phyloP scores from a whole-genome alignment of 352 stramenopile genomes.

The Phytophthora podocarpi region DNA sequence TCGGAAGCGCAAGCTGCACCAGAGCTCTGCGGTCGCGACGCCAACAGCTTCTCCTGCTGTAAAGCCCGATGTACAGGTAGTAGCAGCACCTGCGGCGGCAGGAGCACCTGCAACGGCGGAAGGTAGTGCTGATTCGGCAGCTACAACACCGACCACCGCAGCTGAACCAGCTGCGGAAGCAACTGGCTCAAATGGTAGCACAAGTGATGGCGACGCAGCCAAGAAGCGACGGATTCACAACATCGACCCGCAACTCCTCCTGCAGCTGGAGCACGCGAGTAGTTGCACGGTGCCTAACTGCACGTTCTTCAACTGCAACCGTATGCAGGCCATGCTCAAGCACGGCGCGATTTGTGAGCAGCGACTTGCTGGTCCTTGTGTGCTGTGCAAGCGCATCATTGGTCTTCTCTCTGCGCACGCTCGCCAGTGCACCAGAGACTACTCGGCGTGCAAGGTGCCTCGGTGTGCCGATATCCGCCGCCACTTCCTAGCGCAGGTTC shows the following conservation, averaged over 20 bases:
- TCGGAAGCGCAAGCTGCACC: conserved; percentile 77
- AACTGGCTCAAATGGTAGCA: conserved; percentile 12
- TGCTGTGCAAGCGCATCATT: conserved; percentile 88
- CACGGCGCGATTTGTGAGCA: conserved; percentile 87
- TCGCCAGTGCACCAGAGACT: conserved; percentile 81
- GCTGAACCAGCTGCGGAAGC: background rate
- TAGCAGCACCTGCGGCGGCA: background rate
- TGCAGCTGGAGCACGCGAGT: conserved; percentile 87
- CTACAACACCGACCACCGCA: background rate
- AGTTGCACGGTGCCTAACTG: conserved; percentile 72
- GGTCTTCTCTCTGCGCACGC: conserved; percentile 83
- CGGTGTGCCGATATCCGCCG: conserved; percentile 86
- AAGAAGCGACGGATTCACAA: conserved; percentile 93
- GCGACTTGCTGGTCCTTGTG: conserved; percentile 77
- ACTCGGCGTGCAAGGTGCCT: conserved; percentile 78
- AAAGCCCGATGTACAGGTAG: conserved; percentile 15
- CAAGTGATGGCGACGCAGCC: conserved; percentile 71
- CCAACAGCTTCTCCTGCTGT: conserved; percentile 2
- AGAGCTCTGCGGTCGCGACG: conserved; percentile 38
- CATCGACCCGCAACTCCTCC: conserved; percentile 85
- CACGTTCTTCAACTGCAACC: conserved; percentile 86
- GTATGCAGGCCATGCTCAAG: conserved; percentile 90
- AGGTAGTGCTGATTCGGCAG: background rate
- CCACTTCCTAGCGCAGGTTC: conserved; percentile 80
- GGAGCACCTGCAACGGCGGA: background rate